Evolutionary conservation across 352 stramenopile genomes (phyloP), one percentile per base, ranked within the genome.

Genomic region (Pythium sp.): DNA sequence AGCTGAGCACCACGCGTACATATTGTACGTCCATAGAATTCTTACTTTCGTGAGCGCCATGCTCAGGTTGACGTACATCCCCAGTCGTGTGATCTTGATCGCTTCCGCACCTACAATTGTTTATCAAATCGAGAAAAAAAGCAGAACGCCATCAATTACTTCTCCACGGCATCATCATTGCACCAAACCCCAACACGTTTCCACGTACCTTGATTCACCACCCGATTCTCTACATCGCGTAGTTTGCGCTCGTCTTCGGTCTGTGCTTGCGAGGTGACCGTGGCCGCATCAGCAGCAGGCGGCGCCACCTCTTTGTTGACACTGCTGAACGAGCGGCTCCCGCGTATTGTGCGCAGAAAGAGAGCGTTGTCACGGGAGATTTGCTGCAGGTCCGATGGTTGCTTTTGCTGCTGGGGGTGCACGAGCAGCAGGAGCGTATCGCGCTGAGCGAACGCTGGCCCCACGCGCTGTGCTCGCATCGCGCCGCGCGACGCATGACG

Each of bases 31-130:
- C 5, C 22, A n/a, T 30, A 58, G 8, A 28, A 5, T 34, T 59
- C 63, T 60, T 62, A 96, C 85, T 78, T 98, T 98, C 24, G 90
- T 89, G 3, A 91, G 60, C 22, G 87, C 90, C 75, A 98, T 91
- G n/a, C 91, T 70, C 53, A 99, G 49, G 70, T 99, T 99, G 30
- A 98, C 86, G 64, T 93, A 91, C 69, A 97, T 97, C 26, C 96
- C 96, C 2, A 98, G 65, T 24, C 93, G 91, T 6, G 96, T 99
- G 61, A 98, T 93, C 62, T 84, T 85, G 68, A 93, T 89, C 58
- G 87, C 87, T 36, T 95, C 85, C 14, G 77, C 72, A 7, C 84
- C 80, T 69, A 14, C 75, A 71, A 12, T 58, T 75, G 41, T 64
- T 68, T 7, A 64, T 14, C 36, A 28, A 18, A 36, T 12, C 26